Evolutionary conservation across 176 grass and related monocot genomes (phyloP), one percentile per base, ranked within the genome.

Genomic region (Avena eriantha): DNA sequence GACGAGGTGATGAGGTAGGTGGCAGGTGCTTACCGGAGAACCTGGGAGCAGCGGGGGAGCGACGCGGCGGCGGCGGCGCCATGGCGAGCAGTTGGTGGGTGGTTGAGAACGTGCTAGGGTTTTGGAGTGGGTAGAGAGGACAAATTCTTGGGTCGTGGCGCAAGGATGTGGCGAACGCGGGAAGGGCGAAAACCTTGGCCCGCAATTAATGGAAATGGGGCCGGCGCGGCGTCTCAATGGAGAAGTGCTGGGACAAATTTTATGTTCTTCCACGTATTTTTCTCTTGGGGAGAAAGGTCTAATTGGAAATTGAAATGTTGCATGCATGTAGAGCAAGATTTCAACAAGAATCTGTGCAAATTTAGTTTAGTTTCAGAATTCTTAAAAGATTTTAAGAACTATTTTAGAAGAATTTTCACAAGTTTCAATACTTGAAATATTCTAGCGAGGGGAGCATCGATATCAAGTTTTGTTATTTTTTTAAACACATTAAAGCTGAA

Each of bases 21-120:
- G n/a, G 41, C 13, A 14, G 45, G n/a, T 17, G 11, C 71, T 74
- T 74, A 74, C 71, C 71, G 45, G 71, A 48, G n/a, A 50, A 74
- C 22, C 1, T 74, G 71, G 45, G 71, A 49, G 71, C 41, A 15
- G 70, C 12, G 21, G n/a, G 43, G 70, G 3, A 46, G 26, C 63
- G 63, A 34, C 12, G 53, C 50, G 13, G 29, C 5, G 11, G 69
- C n/a, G 70, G 71, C 71, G 71, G 69, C 69, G 69, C 71, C 45
- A 74, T 74, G 43, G n/a, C 39, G 41, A 14, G 41, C 19, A n/a
- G 69, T 46, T 46, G 36, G n/a, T 47, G 45, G 45, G 5, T 21
- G 1, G 43, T 73, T 11, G 71, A 74, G 45, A 16, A 49, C 43
- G 22, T 74, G 45, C 22, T 73, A 73, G 41, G 70, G 70, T 73